These are phyloP conservation scores for Oryza meyeriana DNA, from an alignment of 176 grass and related monocot genomes.

Conservation along the genomic window DNA sequence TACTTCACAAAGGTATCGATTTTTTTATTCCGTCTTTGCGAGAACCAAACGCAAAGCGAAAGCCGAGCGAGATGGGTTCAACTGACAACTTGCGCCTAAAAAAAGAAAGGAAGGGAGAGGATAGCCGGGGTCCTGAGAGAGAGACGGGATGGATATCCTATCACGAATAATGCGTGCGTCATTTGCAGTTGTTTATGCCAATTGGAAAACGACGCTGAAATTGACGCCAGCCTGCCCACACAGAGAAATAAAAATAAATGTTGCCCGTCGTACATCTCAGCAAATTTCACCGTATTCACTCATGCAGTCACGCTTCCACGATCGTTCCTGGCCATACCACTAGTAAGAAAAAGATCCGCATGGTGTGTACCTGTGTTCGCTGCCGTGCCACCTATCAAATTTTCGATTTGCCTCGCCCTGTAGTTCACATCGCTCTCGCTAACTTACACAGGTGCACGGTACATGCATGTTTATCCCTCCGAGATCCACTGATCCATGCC, in stretches of 20 bases:
- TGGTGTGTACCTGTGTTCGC: not conserved
- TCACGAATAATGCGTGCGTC: constrained; percentile 14
- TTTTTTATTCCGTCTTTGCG: constrained; percentile 27
- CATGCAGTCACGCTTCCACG: not conserved
- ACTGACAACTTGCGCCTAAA: constrained; percentile 4
- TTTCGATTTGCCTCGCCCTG: not conserved
- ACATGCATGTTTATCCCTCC: not conserved
- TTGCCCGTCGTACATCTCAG: not conserved
- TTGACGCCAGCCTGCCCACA: not conserved
- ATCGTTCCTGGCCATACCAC: not conserved
- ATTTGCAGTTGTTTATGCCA: constrained; percentile 13
- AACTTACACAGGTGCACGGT: not conserved
- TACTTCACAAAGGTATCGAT: constrained; percentile 18
- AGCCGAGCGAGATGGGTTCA: not conserved
- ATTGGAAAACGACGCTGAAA: not conserved
- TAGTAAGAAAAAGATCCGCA: not conserved
- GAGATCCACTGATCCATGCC: not conserved
- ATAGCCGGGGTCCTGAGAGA: not conserved
- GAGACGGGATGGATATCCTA: constrained; percentile 11
- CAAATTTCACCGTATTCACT: not conserved
- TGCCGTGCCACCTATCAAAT: not conserved
- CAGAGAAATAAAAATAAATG: not conserved
- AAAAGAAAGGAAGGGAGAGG: not conserved
- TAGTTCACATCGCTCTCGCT: not conserved
- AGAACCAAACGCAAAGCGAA: not conserved